Evolutionary conservation across 2,329 filamentous ascomycete species (phyloP), one percentile per base, ranked within the genome.

Genomic region (Aspergillus fructus): DNA sequence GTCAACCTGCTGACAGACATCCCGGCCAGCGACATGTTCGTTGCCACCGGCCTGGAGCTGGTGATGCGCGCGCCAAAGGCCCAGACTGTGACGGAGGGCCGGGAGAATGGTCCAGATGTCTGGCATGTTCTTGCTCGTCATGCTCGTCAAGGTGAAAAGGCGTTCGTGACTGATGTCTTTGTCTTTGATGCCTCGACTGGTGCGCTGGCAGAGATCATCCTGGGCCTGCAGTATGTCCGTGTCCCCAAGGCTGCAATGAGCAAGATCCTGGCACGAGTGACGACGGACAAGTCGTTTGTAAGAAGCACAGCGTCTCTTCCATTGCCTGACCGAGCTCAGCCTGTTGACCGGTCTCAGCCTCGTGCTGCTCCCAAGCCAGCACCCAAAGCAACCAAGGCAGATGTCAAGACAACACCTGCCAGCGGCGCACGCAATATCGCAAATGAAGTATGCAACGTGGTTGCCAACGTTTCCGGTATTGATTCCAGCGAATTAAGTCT

Each of bases 401-500:
- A 21, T 3, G 21, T 21, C 21, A 45, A 46, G 15, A 15, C 9
- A n/a, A 17, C 43, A 24, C 8, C 41, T 3, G 19, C 23, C 30
- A 13, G 21, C 21, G 21, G 24, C 11, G 23, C 6, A n/a, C 12
- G 6, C 11, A 41, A 57, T 15, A 48, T 53, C 17, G 30, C 37
- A 17, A 17, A 21, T 3, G 33, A 54, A n/a, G 51, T 51, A 11
- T 17, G 40, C 7, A 34, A 50, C 21, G 24, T 65, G 0, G 39
- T 66, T 1, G 56, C 59, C 7, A 51, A 59, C 6, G 27, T 57
- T 0, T 74, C 73, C 1, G 75, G 77, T 19, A 54, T 78, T 7
- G 75, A 78, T n/a, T 27, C 65, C 0, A 53, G 65, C 2, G 75
- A 79, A 27, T 75, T 81, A 12, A 71, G 33, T 52, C 64, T 24